Percentiles rank a stretch among this genome's conserved stretches.
Evolutionary conservation across 2,329 filamentous ascomycete species (phyloP).

Genomic region (Cadophora gregata): DNA sequence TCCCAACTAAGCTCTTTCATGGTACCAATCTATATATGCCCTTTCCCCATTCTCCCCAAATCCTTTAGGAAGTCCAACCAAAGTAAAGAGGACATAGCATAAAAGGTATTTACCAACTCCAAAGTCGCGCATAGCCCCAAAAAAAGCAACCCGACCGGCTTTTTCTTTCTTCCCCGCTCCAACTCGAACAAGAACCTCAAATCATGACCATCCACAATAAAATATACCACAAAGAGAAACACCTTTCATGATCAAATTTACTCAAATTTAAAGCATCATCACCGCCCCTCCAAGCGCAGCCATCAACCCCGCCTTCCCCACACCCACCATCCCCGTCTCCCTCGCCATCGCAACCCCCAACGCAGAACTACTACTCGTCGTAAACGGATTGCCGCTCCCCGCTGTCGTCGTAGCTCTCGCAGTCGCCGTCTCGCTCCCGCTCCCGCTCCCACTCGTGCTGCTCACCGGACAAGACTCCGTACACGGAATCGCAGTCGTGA

Average conservation of each 20-base stretch:
- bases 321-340: constrained; percentile 29
- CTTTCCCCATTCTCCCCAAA: too few species aligned
- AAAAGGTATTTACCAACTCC: background rate
- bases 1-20: too few species aligned
- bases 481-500: constrained; percentile 52
- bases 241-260: background rate
- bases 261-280: constrained; percentile 30
- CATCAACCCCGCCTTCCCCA: constrained; percentile 28
- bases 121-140: background rate
- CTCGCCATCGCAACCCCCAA: constrained; percentile 25
- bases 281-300: constrained; percentile 35
- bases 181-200: background rate
- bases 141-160: too few species aligned
- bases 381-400: constrained; percentile 21
- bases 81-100: background rate
- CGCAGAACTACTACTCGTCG: constrained; percentile 9
- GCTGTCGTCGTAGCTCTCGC: constrained; percentile 22
- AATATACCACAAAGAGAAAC: background rate
- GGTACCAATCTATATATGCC: too few species aligned
- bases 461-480: constrained; percentile 49
- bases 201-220: background rate
- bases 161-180: background rate
- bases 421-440: constrained; percentile 30
- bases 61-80: too few species aligned
- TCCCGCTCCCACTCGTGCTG: background rate